A percentile compares a stretch with the other conserved stretches of the same genome.
These are phyloP conservation scores for Carallia brachiata DNA, from an alignment of 345 rosid genomes.

Conservation along the genomic window DNA sequence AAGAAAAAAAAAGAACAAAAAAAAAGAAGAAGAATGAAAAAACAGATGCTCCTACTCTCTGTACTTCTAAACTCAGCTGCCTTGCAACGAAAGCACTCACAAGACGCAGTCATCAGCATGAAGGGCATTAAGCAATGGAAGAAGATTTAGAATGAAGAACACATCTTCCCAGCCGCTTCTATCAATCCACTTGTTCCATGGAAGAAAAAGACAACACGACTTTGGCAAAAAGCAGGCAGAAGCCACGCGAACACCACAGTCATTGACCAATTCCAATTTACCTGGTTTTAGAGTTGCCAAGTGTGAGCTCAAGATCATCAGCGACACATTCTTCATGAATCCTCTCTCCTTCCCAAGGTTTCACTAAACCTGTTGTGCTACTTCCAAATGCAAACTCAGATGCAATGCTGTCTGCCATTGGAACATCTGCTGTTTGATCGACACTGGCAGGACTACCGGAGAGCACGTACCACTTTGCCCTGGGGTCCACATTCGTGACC, in stretches of 20 bases:
- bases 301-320: slow-evolving; percentile 90
- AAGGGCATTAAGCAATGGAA: slow-evolving; percentile 13
- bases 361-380: slow-evolving; percentile 57
- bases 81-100: slow-evolving; percentile 25
- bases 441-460: slow-evolving; percentile 60
- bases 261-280: slow-evolving; percentile 13
- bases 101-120: slow-evolving; percentile 11
- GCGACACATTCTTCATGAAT: slow-evolving; percentile 80
- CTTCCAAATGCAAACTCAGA: slow-evolving; percentile 82
- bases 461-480: slow-evolving; percentile 89
- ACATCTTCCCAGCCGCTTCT: slow-evolving; percentile 12
- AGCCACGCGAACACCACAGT: too few relatives aligned
- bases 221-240: background rate
- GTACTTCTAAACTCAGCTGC: slow-evolving; percentile 34
- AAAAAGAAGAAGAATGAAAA: background rate
- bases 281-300: slow-evolving; percentile 75
- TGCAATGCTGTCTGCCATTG: slow-evolving; percentile 58
- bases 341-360: slow-evolving; percentile 94
- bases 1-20: background rate
- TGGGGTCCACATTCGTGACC: slow-evolving; percentile 76
- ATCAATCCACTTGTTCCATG: slow-evolving; percentile 25
- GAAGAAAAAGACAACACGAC: background rate
- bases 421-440: slow-evolving; percentile 70
- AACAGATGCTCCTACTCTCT: slow-evolving; percentile 34
- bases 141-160: slow-evolving; percentile 15